Conservation (phyloP, 2,329 filamentous ascomycete genomes). For the Exophiala viscosa region DNA sequence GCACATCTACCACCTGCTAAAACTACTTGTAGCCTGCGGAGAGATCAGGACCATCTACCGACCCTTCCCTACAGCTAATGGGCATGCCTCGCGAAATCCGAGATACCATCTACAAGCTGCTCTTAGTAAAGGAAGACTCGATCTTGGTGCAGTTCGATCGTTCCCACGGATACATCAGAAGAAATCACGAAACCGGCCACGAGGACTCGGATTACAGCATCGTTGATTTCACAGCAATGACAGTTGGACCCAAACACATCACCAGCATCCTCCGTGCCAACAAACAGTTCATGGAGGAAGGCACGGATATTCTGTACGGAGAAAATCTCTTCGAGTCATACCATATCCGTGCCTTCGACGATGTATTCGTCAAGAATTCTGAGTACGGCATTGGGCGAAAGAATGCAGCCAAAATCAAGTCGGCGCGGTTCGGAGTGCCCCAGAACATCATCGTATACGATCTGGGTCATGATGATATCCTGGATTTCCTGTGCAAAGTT, state of each 20-base stretch:
- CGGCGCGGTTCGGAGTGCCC: not conserved
- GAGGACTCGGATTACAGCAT: too few relatives aligned
- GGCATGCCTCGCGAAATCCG: not conserved
- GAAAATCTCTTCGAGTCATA: constrained; percentile 2
- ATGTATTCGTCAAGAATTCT: not conserved
- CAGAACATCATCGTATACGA: too few relatives aligned
- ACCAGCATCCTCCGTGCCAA: not conserved
- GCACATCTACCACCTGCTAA: too few relatives aligned
- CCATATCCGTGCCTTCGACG: not conserved
- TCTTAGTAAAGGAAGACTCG: not conserved
- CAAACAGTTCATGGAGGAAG: not conserved
- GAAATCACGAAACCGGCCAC: too few relatives aligned
- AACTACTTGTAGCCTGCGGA: not conserved
- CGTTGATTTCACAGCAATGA: too few relatives aligned
- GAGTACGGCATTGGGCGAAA: not conserved
- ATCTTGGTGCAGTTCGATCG: not conserved
- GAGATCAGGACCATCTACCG: not conserved
- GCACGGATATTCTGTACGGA: not conserved
- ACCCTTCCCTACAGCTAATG: not conserved
- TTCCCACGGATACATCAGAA: too few relatives aligned
- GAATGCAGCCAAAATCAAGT: constrained; percentile 2
- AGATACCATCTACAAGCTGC: not conserved
- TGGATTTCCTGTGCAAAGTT: not conserved
- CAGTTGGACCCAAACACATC: not conserved
- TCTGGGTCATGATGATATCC: too few relatives aligned